Evolutionary conservation across 208 protist genomes (phyloP), one percentile per base, ranked within the genome.

Genomic region (Leishmania major): DNA sequence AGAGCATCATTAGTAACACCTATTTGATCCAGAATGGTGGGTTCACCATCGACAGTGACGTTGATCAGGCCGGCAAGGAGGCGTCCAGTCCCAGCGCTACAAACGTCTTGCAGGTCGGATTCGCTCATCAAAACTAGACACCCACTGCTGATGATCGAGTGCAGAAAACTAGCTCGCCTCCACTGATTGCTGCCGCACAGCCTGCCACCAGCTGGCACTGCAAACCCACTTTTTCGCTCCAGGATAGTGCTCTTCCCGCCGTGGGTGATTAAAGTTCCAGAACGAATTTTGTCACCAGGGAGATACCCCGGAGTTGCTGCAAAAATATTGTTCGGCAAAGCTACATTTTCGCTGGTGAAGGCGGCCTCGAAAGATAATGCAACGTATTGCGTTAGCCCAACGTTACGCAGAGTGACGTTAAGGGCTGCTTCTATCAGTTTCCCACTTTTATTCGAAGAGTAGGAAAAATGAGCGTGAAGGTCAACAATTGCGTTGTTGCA

Each of bases 1-100:
- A 92, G 77, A 31, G 92, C 94, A 75, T 95, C 94, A 80, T 88
- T 94, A n/a, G 94, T 95, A 47, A 78, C 79, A 11, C 88, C 94
- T 43, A 97, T 71, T 75, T 90, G 73, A 79, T 91, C 76, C 53
- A 94, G 87, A 17, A 83, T 70, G n/a, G 78, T 83, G 28, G 70
- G 25, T 0, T 31, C 78, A 40, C 78, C 69, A 28, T 60, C 75
- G 25, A 83, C 77, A 13, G 77, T 84, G 17, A 62, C 76, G 35
- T 88, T 88, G 40, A 96, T 72, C 40, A 93, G 67, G 43, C 37
- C 51, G 1, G 81, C 43, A 28, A 95, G 79, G 2, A 91, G 31
- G n/a, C 31, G 59, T 22, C 74, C 82, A 0, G 87, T 92, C 3
- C 92, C 91, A 8, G 57, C 82, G 15, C 53, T 69, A 78, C 92